Evolutionary conservation across 2,329 filamentous ascomycete species (phyloP).

Genomic region (Didymella glomerata): DNA sequence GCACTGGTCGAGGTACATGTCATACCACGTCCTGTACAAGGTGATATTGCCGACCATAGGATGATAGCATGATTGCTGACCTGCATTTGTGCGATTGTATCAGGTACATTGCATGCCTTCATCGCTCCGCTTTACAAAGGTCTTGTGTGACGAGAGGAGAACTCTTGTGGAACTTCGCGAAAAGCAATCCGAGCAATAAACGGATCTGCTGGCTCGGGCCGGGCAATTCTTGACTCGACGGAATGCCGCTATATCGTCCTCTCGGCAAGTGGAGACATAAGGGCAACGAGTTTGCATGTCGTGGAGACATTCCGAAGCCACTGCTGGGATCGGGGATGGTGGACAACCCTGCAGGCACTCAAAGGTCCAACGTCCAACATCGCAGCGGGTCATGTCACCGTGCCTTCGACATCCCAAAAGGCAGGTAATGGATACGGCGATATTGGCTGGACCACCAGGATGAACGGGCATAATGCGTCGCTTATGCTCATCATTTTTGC

Average conservation of each 20-base stretch:
- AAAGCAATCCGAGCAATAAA: slow-evolving; percentile 9
- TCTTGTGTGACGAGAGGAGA: slow-evolving; percentile 11
- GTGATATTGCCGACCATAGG: not conserved
- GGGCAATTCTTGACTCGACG: slow-evolving; percentile 5
- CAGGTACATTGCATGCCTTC: slow-evolving; percentile 16
- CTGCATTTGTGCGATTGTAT: slow-evolving; percentile 12
- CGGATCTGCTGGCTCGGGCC: slow-evolving; percentile 18
- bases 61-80: slow-evolving; percentile 9
- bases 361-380: not conserved
- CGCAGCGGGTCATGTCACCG: not conserved
- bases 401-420: not conserved
- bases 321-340: slow-evolving; percentile 4
- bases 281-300: not conserved
- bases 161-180: slow-evolving; percentile 17
- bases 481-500: slow-evolving; percentile 21
- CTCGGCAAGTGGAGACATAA: slow-evolving; percentile 16
- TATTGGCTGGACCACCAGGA: not conserved
- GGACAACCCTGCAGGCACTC: not conserved
- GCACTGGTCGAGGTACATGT: slow-evolving; percentile 2
- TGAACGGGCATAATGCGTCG: slow-evolving; percentile 2
- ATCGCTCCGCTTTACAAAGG: slow-evolving; percentile 14
- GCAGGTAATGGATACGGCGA: not conserved
- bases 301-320: slow-evolving; percentile 6
- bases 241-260: slow-evolving; percentile 11
- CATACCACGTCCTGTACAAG: slow-evolving; percentile 4